A percentile compares a stretch with the other conserved stretches of the same genome.
phyloP scores from a whole-genome alignment of 495 filamentous ascomycete genomes.

The Viridothelium virens region DNA sequence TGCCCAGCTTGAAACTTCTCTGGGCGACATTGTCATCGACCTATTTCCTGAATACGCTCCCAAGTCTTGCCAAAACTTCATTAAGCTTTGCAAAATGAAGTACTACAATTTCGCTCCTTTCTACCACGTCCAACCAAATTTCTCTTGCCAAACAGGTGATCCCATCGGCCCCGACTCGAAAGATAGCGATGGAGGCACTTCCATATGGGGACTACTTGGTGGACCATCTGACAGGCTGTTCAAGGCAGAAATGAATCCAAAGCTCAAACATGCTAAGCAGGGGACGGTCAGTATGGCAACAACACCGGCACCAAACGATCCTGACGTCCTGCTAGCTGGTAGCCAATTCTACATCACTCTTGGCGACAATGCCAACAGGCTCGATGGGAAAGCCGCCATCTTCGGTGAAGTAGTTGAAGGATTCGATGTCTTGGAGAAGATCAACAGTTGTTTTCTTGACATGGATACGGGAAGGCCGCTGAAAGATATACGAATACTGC shows the following conservation, averaged over 20 bases:
- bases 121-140: slow-evolving; percentile 79
- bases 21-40: slow-evolving; percentile 90
- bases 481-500: slow-evolving; percentile 85
- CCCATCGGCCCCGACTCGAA: slow-evolving; percentile 75
- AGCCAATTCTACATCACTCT: slow-evolving; percentile 90
- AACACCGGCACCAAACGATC: slow-evolving; percentile 63
- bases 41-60: slow-evolving; percentile 79
- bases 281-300: slow-evolving; percentile 96
- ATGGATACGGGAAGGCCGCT: slow-evolving; percentile 66
- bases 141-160: slow-evolving; percentile 92
- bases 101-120: slow-evolving; percentile 96
- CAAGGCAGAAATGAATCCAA: slow-evolving; percentile 69
- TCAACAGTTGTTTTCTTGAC: slow-evolving; percentile 83
- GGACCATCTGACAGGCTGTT: slow-evolving; percentile 62
- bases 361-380: slow-evolving; percentile 75
- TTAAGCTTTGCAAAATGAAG: slow-evolving; percentile 96
- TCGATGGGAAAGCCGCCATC: slow-evolving; percentile 86
- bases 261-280: slow-evolving; percentile 73
- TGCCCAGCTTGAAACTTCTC: slow-evolving; percentile 81
- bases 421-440: slow-evolving; percentile 85
- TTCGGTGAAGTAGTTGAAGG: slow-evolving; percentile 93
- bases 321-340: slow-evolving; percentile 69
- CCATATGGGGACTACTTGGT: slow-evolving; percentile 78
- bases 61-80: slow-evolving; percentile 86
- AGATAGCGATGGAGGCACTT: slow-evolving; percentile 82